Evolutionary conservation across 306 rosid genomes (phyloP), one percentile per base, ranked within the genome.

Genomic region (Citrullus colocynthis): DNA sequence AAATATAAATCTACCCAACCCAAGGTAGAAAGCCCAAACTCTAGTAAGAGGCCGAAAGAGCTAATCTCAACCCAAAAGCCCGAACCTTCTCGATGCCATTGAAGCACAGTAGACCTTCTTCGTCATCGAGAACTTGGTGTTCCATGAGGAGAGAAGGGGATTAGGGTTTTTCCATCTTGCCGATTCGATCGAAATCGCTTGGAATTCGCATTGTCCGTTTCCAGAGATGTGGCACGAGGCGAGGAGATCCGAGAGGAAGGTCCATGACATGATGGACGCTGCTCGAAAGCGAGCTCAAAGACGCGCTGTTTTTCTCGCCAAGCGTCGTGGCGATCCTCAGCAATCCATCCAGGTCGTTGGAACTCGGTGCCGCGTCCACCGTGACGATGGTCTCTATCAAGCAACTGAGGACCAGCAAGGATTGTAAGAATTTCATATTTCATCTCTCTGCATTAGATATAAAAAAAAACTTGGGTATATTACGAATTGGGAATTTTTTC

Each of bases 241-340:
- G 10, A 78, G 97, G 83, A 81, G 93, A 80, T 95, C 99, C 84
- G 99, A 95, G 97, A 86, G 85, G 93, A 95, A 92, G 86, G 98
- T 95, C 61, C 97, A 95, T 77, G 98, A 92, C 85, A 86, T 95
- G 97, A 95, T 95, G 98, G 98, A 95, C 92, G 96, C 96, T 0
- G 98, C 98, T 81, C 95, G 98, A 13, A 92, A 92, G 80, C 89
- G 98, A 84, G 98, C 98, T 28, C 98, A 95, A 65, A 76, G 98
- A 37, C 91, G 98, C 37, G 98, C 98, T 56, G 87, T 95, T 36
- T 95, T 89, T 79, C 88, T 95, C 9, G 97, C 99, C 52, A 95
- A 89, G 78, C 86, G 99, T 56, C 97, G 99, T 21, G 99, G 99
- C 52, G 97, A 95, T 88, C 97, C 99, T 57, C 97, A 89, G 72